Evolutionary conservation across 208 protist species (phyloP).

Genomic region (Lotmaria passim): DNA sequence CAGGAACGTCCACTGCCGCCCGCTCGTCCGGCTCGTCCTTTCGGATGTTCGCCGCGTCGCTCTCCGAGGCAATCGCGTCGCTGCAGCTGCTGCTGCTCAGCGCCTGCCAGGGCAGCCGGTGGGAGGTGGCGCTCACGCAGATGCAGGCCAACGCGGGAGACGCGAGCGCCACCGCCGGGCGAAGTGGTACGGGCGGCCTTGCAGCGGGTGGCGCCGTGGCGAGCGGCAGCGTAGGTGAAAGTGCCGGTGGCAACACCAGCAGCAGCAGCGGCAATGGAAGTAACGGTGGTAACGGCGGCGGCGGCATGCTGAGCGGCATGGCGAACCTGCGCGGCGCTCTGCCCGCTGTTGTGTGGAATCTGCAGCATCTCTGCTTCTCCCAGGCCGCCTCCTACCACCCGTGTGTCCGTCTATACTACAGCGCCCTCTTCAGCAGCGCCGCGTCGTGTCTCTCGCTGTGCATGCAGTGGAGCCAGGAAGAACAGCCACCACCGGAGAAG

Average conservation of each 20-base stretch:
- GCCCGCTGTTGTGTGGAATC: conserved; percentile 15
- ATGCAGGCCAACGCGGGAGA: conserved; percentile 16
- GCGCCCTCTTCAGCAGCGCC: conserved; percentile 36
- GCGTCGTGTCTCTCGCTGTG: conserved; percentile 27
- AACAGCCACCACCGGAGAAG: background rate
- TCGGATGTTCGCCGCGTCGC: conserved; percentile 20
- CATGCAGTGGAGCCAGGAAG: conserved; percentile 8
- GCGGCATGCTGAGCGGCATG: background rate
- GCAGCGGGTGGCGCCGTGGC: background rate
- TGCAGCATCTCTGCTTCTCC: conserved; percentile 43
- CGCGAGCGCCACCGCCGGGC: background rate
- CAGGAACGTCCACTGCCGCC: background rate
- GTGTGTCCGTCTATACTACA: conserved; percentile 45
- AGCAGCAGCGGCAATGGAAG: background rate
- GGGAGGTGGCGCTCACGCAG: conserved; percentile 32
- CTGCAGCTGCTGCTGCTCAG: conserved; percentile 79
- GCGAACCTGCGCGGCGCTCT: conserved; percentile 4
- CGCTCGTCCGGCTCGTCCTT: conserved; percentile 16
- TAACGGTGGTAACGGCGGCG: no score
- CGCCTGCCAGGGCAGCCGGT: conserved; percentile 48
- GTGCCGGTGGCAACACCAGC: background rate
- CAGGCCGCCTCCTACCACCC: conserved; percentile 35
- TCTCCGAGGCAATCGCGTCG: conserved; percentile 65
- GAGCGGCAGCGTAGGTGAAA: background rate
- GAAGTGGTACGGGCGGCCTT: background rate